phyloP scores from a whole-genome alignment of 2,329 filamentous ascomycete species.

The Cadophora sp. region DNA sequence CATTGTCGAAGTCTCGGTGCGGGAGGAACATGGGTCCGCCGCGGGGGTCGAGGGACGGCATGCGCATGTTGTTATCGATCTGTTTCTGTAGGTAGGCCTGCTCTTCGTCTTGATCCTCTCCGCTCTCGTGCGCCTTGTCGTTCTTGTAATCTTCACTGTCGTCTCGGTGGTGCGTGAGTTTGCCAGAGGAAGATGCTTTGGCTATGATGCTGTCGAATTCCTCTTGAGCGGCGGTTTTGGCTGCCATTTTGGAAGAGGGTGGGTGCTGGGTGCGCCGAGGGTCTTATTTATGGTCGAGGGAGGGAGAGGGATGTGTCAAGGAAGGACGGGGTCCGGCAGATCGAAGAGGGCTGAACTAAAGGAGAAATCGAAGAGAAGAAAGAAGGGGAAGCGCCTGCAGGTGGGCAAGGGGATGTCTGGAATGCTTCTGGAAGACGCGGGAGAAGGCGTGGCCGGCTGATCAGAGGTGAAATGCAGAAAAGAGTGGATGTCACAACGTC shows the following conservation, averaged over 20 bases:
- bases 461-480: neutral
- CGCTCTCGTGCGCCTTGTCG: conserved; percentile 53
- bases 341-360: conserved; percentile 2
- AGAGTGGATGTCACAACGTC: conserved; percentile 7
- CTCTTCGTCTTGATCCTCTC: conserved; percentile 60
- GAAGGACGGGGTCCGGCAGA: conserved; percentile 10
- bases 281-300: conserved; percentile 29
- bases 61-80: conserved; percentile 70
- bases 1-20: conserved; percentile 67
- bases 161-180: conserved; percentile 52
- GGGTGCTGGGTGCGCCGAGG: conserved; percentile 29
- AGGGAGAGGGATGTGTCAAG: conserved; percentile 1
- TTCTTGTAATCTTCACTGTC: conserved; percentile 62
- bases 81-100: conserved; percentile 44
- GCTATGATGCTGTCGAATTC: conserved; percentile 69
- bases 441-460: neutral
- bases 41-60: conserved; percentile 62
- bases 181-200: conserved; percentile 53
- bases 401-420: conserved; percentile 1
- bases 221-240: conserved; percentile 66
- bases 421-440: conserved; percentile 14
- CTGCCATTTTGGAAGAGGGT: conserved; percentile 36
- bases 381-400: neutral
- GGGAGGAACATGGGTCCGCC: conserved; percentile 60
- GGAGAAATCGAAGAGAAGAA: conserved; percentile 4